A percentile compares a stretch with the other conserved stretches of the same genome.
These are phyloP conservation scores for Syncephalastrum sp. DNA, from an alignment of 371 early-diverging fungal genomes.

Conservation along the genomic window DNA sequence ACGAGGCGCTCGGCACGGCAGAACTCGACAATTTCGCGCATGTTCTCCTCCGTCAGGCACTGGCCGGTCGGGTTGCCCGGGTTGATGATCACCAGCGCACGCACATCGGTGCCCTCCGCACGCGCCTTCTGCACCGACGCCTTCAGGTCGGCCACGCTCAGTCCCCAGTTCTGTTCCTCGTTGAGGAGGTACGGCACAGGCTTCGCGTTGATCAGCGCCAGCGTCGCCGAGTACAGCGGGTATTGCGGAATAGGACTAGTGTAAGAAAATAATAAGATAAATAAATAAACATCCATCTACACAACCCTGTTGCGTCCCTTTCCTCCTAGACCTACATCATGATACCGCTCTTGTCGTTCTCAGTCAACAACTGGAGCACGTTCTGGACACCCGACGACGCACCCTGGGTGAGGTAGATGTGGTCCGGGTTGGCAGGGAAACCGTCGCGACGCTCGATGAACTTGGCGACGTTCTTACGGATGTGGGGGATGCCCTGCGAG, in stretches of 20 bases:
- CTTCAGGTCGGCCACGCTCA: constrained; percentile 62
- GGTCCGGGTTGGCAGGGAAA: constrained; percentile 71
- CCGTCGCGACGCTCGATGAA: constrained; percentile 87
- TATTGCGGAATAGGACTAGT: constrained; percentile 61
- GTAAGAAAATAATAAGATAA: constrained; percentile 20
- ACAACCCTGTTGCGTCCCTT: too few relatives aligned
- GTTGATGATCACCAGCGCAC: constrained; percentile 93
- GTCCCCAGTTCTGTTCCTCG: constrained; percentile 80
- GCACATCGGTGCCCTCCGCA: constrained; percentile 73
- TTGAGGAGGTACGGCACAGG: constrained; percentile 90
- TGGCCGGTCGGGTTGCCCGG: constrained; percentile 97
- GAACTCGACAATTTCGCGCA: constrained; percentile 81
- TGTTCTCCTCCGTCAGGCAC: constrained; percentile 72
- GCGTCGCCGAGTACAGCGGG: constrained; percentile 91
- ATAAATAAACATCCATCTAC: constrained; percentile 1
- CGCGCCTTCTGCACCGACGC: constrained; percentile 61
- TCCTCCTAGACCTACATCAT: constrained; percentile 60
- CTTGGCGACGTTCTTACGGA: constrained; percentile 81
- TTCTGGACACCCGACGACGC: constrained; percentile 87
- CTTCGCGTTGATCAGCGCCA: constrained; percentile 73
- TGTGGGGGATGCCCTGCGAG: constrained; percentile 80
- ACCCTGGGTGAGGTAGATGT: constrained; percentile 88
- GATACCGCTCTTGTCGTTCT: constrained; percentile 78
- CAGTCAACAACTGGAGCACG: constrained; percentile 75
- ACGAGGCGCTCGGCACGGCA: constrained; percentile 76